Percentiles rank a stretch among this genome's conserved stretches.
phyloP scores from a whole-genome alignment of 495 filamentous ascomycete species.

The Penicillium parvum region DNA sequence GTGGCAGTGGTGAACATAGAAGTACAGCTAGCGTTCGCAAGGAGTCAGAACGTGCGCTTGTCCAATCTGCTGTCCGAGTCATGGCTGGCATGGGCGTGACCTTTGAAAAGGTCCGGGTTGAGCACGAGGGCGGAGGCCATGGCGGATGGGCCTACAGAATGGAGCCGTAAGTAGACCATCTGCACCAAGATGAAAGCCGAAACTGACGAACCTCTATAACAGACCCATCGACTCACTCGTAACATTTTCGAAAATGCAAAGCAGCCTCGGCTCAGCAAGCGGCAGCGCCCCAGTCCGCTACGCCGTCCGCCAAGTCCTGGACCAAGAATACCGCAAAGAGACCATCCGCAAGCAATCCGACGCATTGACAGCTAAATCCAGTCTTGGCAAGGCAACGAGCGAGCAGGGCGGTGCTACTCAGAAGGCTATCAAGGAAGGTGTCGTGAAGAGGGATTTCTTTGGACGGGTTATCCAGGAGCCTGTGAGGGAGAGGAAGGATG shows the following conservation, averaged over 20 bases:
- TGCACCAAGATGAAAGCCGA: slow-evolving; percentile 14
- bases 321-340: slow-evolving; percentile 77
- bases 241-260: slow-evolving; percentile 37
- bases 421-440: slow-evolving; percentile 23
- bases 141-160: slow-evolving; percentile 82
- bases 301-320: slow-evolving; percentile 86
- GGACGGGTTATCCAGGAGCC: slow-evolving; percentile 60
- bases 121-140: slow-evolving; percentile 52
- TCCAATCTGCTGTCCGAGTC: slow-evolving; percentile 70
- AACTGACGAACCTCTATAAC: slow-evolving; percentile 15
- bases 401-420: slow-evolving; percentile 37
- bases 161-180: slow-evolving; percentile 69
- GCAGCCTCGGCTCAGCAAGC: slow-evolving; percentile 19
- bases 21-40: slow-evolving; percentile 81
- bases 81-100: slow-evolving; percentile 74
- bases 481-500: slow-evolving; percentile 25
- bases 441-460: slow-evolving; percentile 85
- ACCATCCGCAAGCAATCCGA: slow-evolving; percentile 55
- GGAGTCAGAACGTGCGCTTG: slow-evolving; percentile 74
- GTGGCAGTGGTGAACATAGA: slow-evolving; percentile 58
- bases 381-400: slow-evolving; percentile 20
- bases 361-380: slow-evolving; percentile 30
- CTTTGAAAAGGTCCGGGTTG: slow-evolving; percentile 78
- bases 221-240: slow-evolving; percentile 67
- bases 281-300: slow-evolving; percentile 69